phyloP scores from a whole-genome alignment of 1,139 yeast species.

The Hyphopichia fennica region DNA sequence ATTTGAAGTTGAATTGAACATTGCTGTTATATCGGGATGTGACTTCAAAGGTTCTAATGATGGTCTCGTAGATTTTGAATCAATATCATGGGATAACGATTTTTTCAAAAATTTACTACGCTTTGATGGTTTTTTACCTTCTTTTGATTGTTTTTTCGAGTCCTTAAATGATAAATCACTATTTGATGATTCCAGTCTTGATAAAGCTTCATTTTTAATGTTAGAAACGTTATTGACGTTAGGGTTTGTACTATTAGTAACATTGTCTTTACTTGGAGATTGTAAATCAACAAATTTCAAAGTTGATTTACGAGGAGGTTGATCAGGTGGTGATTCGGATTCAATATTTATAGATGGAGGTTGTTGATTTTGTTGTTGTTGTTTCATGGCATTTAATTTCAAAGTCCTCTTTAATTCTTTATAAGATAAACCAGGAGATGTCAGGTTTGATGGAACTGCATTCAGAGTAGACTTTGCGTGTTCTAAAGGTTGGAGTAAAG shows the following conservation, averaged over 20 bases:
- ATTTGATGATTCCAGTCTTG: background rate
- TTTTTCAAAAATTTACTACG: conserved; percentile 19
- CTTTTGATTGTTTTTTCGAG: conserved; percentile 14
- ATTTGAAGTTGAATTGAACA: conserved; percentile 1
- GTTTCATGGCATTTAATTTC: conserved; percentile 10
- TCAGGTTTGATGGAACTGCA: background rate
- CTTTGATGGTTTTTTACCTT: conserved; percentile 7
- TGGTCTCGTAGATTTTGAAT: conserved; percentile 27
- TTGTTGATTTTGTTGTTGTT: background rate
- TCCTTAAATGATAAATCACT: background rate
- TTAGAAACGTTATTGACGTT: background rate
- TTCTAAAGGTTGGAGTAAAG: conserved; percentile 36
- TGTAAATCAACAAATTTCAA: conserved; percentile 29
- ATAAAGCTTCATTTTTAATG: background rate
- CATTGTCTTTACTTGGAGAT: conserved; percentile 1
- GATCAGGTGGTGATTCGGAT: background rate
- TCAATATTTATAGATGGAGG: background rate
- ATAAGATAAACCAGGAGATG: conserved; percentile 28
- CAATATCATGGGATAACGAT: conserved; percentile 32
- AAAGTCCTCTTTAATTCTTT: conserved; percentile 38
- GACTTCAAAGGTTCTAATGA: conserved; percentile 37
- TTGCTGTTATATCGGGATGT: conserved; percentile 35
- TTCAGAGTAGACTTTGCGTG: conserved; percentile 10
- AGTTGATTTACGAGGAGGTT: conserved; percentile 8
- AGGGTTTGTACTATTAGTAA: background rate